Base-by-base conservation (phyloP, 2,329 filamentous ascomycete species). In the Beauveria sp. region DNA sequence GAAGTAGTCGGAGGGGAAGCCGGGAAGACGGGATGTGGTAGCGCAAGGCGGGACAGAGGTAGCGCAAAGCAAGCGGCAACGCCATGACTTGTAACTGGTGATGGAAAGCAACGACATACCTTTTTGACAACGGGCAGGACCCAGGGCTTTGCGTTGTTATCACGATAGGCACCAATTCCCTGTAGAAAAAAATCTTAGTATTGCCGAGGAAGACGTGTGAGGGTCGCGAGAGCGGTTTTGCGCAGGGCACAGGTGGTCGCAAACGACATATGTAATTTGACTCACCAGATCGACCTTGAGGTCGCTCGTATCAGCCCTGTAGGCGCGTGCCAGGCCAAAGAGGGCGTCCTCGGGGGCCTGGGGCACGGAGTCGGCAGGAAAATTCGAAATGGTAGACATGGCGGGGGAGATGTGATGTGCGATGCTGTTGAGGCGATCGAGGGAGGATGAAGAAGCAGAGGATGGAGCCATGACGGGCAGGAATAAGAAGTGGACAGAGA, bases 121-220 rank as follows among this genome's bases (percentile, higher is more conserved):
- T 96, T 96, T 79, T 91, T 96, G 64, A 98, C 93, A 2, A 98
- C 93, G 22, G 95, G 93, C 65, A 99, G 78, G 64, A 99, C 87
- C 95, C 95, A 99, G 3, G 95, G 95, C 80, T 98, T 98, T 64
- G 92, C 93, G 72, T 93, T 89, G 78, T 98, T 83, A 72, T 96
- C 95, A 73, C 95, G 85, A 78, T 99, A 99, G 63, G 95, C 95
- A 68, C 95, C 95, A 78, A 98, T 86, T 62, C 85, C 85, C 83
- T 85, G 62, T 30, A 42, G 52, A 45, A 28, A 4, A n/a, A 14
- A n/a, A 20, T 20, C 22, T 60, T 40, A 60, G 58, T 16, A 50
- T 50, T 30, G 20, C 5, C 5, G 22, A 6, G 2, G 4, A 24
- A 8, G 6, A 47, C 20, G 45, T 3, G 22, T 38, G 34, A 24